Evolutionary conservation across 495 filamentous ascomycete genomes (phyloP), one percentile per base, ranked within the genome.

Genomic region (Rostrohypoxylon terebratum): DNA sequence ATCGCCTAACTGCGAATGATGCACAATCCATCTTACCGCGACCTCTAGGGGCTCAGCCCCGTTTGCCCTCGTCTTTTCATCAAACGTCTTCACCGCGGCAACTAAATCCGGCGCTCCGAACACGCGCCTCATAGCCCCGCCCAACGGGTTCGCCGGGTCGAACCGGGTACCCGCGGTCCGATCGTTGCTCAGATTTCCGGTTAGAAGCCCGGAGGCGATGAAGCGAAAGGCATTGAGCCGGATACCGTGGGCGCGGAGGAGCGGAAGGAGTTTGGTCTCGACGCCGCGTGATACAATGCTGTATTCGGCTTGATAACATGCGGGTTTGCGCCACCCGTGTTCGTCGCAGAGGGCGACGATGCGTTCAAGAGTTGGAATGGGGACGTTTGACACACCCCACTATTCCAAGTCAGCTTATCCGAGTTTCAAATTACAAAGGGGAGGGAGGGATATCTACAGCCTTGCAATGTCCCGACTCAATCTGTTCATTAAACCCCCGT

Each of bases 21-120:
- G 86, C 20, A 80, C 75, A 3, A 88, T 74, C 88, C 88, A 90
- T 13, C 88, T 78, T 72, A 86, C 84, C 13, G 86, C 86, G 31
- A 90, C 73, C 48, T 86, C 85, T 8, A 83, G 81, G 68, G 86
- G 83, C 20, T 75, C 61, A 14, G 84, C 68, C 0, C 86, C 86
- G n/a, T 77, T 76, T n/a, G 80, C 76, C 48, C 74, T 69, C 0
- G 84, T 77, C 54, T 87, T 85, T 0, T 61, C 57, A 16, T 77
- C 84, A 84, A 86, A 90, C 16, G 80, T 67, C 11, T 76, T 76
- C 9, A 87, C 71, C 9, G 81, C 85, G 9, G 76, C 70, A 2
- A 81, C 60, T 40, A 83, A 69, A 0, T 63, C 55, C 5, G 77
- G 74, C 25, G 81, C 86, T 18, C 77, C 80, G 72, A 87, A 88